phyloP scores from a whole-genome alignment of 2,329 filamentous ascomycete genomes.

The Blastomyces gilchristii region DNA sequence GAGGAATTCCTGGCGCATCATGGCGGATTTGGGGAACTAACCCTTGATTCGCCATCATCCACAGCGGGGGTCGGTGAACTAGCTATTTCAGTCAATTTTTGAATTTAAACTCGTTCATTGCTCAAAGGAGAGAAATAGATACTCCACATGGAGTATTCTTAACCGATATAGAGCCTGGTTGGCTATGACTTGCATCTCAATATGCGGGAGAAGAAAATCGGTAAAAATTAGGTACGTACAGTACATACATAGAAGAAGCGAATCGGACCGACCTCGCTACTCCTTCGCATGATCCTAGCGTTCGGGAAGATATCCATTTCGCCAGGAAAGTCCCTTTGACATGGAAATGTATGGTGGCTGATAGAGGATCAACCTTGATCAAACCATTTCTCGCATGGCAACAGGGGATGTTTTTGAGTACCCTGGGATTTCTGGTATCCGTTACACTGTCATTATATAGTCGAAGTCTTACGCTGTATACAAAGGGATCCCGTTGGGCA shows the following conservation, averaged over 20 bases:
- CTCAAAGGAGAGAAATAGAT: not conserved
- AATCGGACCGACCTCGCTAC: not conserved
- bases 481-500: too few relatives aligned
- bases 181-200: not conserved
- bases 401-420: too few relatives aligned
- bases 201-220: not conserved
- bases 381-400: too few relatives aligned
- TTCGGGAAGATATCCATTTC: not conserved
- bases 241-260: not conserved
- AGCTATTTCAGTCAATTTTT: not conserved
- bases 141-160: not conserved
- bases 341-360: too few relatives aligned
- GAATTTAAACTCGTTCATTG: not conserved
- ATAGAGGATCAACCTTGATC: too few relatives aligned
- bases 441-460: too few relatives aligned
- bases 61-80: not conserved
- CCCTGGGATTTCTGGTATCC: too few relatives aligned
- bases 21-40: too few relatives aligned
- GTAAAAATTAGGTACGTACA: not conserved
- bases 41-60: not conserved
- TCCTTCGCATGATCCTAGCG: not conserved
- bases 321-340: not conserved
- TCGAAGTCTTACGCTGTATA: too few relatives aligned
- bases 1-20: too few relatives aligned
- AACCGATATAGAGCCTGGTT: not conserved